Percentiles rank a stretch among this genome's conserved stretches.
These are phyloP conservation scores for Pleurotus pulmonarius DNA, from an alignment of 768 basidiomycete genomes.

Conservation along the genomic window DNA sequence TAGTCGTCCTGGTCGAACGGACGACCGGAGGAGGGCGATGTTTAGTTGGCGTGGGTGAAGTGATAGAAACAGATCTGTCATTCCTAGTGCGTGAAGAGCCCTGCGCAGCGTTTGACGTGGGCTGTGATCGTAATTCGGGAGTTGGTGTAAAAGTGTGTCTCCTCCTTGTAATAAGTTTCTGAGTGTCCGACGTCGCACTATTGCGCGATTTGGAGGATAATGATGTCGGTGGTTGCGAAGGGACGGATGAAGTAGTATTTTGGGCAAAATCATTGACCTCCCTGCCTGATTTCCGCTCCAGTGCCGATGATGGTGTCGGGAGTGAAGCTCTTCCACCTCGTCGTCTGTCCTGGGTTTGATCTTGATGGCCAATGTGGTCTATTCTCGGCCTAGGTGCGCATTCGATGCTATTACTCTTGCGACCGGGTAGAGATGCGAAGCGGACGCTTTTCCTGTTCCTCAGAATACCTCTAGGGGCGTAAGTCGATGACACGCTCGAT, in stretches of 20 bases:
- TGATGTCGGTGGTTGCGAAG: no score
- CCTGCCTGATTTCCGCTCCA: no score
- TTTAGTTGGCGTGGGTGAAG: not conserved
- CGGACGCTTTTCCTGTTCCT: slow-evolving; percentile 40
- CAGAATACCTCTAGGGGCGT: slow-evolving; percentile 28
- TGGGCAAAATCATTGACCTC: no score
- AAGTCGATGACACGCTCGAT: slow-evolving; percentile 15
- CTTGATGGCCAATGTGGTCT: not conserved
- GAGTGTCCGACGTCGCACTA: no score
- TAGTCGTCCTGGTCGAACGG: slow-evolving; percentile 1
- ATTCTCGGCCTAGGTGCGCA: not conserved
- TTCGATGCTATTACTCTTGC: not conserved
- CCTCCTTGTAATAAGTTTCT: not conserved
- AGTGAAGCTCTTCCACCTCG: slow-evolving; percentile 6
- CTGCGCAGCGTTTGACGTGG: not conserved
- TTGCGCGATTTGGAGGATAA: no score
- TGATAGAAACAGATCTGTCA: not conserved
- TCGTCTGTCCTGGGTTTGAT: slow-evolving; percentile 2
- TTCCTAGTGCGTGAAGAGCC: not conserved
- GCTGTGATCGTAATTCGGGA: not conserved
- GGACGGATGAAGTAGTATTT: no score
- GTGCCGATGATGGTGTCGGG: not conserved
- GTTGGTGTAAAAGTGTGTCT: slow-evolving; percentile 1
- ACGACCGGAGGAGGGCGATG: slow-evolving; percentile 3
- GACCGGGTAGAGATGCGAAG: slow-evolving; percentile 32